phyloP scores from a whole-genome alignment of 192 early-diverging fungal genomes.

The Dispira simplex region DNA sequence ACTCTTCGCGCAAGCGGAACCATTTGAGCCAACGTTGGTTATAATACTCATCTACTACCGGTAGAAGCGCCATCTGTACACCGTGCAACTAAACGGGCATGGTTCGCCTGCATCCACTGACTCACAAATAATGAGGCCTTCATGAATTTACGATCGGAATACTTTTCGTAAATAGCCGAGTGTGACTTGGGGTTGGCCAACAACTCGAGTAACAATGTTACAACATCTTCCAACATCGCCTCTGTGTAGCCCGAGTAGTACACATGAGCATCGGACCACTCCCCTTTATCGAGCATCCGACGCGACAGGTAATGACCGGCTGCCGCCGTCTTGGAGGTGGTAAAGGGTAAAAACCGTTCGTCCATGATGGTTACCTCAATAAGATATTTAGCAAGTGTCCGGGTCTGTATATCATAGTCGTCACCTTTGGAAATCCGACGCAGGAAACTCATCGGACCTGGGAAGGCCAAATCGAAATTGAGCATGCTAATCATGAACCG shows the following conservation, averaged over 20 bases:
- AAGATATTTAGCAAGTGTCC: constrained; percentile 87
- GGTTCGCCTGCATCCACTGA: constrained; percentile 44
- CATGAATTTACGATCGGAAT: constrained; percentile 59
- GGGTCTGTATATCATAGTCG: constrained; percentile 74
- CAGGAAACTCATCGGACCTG: constrained; percentile 82
- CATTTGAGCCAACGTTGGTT: too few species aligned
- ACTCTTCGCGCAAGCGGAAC: too few species aligned
- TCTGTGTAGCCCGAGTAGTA: constrained; percentile 73
- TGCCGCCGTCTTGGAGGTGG: constrained; percentile 63
- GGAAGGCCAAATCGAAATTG: constrained; percentile 78
- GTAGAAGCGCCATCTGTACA: too few species aligned
- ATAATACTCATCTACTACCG: too few species aligned
- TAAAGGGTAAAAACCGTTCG: constrained; percentile 48
- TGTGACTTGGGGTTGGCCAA: constrained; percentile 31
- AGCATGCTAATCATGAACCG: constrained; percentile 79
- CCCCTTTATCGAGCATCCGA: constrained; percentile 51
- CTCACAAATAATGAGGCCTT: constrained; percentile 69
- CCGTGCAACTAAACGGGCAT: too few species aligned
- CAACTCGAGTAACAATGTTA: constrained; percentile 56
- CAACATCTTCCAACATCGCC: constrained; percentile 39
- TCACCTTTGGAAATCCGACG: constrained; percentile 80
- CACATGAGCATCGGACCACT: constrained; percentile 61
- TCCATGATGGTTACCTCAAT: constrained; percentile 89
- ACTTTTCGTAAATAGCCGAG: constrained; percentile 73
- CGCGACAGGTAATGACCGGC: constrained; percentile 67